These are phyloP conservation scores for Fraxinus xanthoxyloides DNA, from an alignment of 305 asterid species.

Conservation along the genomic window DNA sequence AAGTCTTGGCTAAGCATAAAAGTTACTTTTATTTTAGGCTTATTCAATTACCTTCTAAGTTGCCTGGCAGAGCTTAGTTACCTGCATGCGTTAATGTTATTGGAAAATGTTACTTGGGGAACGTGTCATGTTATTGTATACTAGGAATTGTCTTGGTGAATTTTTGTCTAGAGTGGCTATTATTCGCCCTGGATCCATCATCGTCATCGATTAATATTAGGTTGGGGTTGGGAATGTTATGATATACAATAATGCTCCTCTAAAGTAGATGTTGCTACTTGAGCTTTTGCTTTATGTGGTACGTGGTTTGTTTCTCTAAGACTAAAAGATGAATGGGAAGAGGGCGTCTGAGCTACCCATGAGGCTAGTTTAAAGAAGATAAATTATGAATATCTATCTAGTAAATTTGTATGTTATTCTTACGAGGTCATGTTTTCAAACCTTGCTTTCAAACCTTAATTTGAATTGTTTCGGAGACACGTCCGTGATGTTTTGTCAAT, in stretches of 20 bases:
- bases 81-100: not conserved
- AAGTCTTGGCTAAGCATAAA: not conserved
- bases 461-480: not conserved
- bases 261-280: not conserved
- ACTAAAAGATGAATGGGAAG: not conserved
- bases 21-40: not conserved
- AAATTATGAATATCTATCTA: not conserved
- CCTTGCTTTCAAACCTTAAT: not conserved
- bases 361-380: not conserved
- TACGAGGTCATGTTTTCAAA: not conserved
- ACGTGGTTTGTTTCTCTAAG: not conserved
- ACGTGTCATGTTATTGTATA: not conserved
- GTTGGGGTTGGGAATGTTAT: not conserved
- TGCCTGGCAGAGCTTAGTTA: not conserved
- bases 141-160: not conserved
- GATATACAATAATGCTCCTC: not conserved
- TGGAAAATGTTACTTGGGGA: not conserved
- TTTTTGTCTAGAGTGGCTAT: not conserved
- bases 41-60: not conserved
- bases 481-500: not conserved
- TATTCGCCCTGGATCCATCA: not conserved
- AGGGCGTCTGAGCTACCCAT: not conserved
- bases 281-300: not conserved
- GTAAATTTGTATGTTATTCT: not conserved
- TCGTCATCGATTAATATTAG: not conserved